Evolutionary conservation across 805 yeast genomes (phyloP), one percentile per base, ranked within the genome.

Genomic region (Myxozyma sirexii): DNA sequence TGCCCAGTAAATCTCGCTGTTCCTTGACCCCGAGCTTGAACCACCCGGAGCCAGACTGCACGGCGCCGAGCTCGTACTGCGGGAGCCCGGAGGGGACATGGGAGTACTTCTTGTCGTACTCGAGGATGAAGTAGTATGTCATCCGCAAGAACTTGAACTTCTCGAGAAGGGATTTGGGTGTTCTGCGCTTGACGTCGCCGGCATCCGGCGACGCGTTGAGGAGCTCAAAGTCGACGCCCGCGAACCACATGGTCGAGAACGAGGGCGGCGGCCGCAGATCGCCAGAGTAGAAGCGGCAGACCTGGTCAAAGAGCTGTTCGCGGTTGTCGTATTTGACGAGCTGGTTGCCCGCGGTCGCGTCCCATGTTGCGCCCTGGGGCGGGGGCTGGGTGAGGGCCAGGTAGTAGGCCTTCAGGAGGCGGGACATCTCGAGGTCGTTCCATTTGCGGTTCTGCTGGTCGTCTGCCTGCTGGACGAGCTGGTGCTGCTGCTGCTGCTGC

Each of bases 1-100:
- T 60, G n/a, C 64, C 59, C 15, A 60, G 51, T 44, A 60, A n/a
- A 21, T 60, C 64, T n/a, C 64, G 51, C 55, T 60, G 64, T 35
- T 53, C 60, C n/a, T 54, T 53, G 13, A 45, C 52, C 6, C 41
- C 42, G 3, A 60, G 42, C 46, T 57, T 57, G 42, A 43, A 60
- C 64, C 64, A 60, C 12, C 51, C 62, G 8, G 59, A 53, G 3
- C 59, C 63, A 17, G 39, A 7, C 17, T 39, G 41, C 12, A 33
- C 13, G 5, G 41, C 39, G 31, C 56, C 57, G 21, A 47, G 41
- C 27, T 54, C 59, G 26, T 59, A 55, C 24, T 39, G 54, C 44
- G 61, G 57, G 12, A 47, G 7, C 4, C 43, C 49, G 8, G 31
- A 39, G 12, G 59, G 37, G 13, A 35, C 41, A n/a, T 57, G 61